A percentile compares a stretch with the other conserved stretches of the same genome.
Conservation (phyloP, 116 monocot species). For the Iris pallida region DNA sequence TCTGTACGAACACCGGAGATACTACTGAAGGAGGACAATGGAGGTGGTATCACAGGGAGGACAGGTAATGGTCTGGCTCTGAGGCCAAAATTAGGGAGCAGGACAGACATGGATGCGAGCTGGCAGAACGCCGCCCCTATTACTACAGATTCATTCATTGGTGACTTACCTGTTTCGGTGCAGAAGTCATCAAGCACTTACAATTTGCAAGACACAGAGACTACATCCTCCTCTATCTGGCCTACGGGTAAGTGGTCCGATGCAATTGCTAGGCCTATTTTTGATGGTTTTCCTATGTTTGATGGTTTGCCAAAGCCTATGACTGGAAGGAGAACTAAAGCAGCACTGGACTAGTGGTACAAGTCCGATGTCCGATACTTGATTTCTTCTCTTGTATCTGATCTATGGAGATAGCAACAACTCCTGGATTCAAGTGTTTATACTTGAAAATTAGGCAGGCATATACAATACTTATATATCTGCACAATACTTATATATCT, state of each 20-base stretch:
- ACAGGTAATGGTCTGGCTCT: constrained; percentile 12
- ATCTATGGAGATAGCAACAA: not conserved
- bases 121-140: not conserved
- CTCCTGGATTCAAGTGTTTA: not conserved
- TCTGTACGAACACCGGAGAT: constrained; percentile 3
- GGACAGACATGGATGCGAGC: constrained; percentile 19
- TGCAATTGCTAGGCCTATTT: constrained; percentile 28
- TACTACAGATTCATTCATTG: constrained; percentile 18
- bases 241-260: constrained; percentile 35
- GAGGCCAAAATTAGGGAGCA: constrained; percentile 26
- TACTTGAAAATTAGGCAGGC: no score
- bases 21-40: constrained; percentile 3
- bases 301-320: constrained; percentile 46
- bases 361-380: no score
- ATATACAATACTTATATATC: no score
- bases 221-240: constrained; percentile 16
- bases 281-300: constrained; percentile 38
- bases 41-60: constrained; percentile 12
- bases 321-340: constrained; percentile 30
- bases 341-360: constrained; percentile 35
- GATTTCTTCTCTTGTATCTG: constrained; percentile 6
- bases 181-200: constrained; percentile 49
- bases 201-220: constrained; percentile 37
- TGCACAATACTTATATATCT: no score
- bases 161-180: constrained; percentile 32